phyloP scores from a whole-genome alignment of 176 grass and related monocot genomes.

The Elaeis guineensis region DNA sequence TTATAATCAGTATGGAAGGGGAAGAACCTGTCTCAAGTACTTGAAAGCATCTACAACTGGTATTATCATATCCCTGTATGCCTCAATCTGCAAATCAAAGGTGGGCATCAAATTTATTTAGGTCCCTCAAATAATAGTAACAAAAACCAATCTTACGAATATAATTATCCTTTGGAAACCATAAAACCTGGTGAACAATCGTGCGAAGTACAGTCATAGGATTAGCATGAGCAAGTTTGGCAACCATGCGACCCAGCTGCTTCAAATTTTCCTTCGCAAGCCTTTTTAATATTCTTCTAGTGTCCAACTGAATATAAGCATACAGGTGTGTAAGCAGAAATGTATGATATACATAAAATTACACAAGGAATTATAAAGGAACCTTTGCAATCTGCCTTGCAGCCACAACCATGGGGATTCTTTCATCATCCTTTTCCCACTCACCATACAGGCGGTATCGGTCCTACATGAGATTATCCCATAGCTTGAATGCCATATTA shows the following conservation, averaged over 20 bases:
- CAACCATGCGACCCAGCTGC: constrained; percentile 92
- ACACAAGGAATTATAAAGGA: constrained; percentile 9
- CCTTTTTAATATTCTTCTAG: constrained; percentile 93
- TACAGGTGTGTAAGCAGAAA: background rate
- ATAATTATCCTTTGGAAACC: constrained; percentile 4
- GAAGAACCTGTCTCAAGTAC: constrained; percentile 89
- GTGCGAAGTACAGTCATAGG: constrained; percentile 98
- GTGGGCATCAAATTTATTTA: too few relatives aligned
- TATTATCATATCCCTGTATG: constrained; percentile 97
- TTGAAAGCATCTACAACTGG: constrained; percentile 99
- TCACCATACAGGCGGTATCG: constrained; percentile 97
- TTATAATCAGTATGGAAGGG: background rate
- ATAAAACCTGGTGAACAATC: constrained; percentile 86
- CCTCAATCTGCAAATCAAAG: constrained; percentile 65
- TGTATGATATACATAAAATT: background rate
- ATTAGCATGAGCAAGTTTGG: constrained; percentile 99
- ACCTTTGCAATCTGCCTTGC: constrained; percentile 98
- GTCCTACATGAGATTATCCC: constrained; percentile 30
- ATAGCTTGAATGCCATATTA: background rate
- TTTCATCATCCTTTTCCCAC: constrained; percentile 91
- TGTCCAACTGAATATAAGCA: constrained; percentile 68
- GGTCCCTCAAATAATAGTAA: background rate
- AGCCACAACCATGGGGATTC: constrained; percentile 78
- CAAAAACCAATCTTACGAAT: background rate
- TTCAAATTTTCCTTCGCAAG: constrained; percentile 98